Base-by-base conservation (phyloP, 129 eudicot species). In the Erigeron canadensis region DNA sequence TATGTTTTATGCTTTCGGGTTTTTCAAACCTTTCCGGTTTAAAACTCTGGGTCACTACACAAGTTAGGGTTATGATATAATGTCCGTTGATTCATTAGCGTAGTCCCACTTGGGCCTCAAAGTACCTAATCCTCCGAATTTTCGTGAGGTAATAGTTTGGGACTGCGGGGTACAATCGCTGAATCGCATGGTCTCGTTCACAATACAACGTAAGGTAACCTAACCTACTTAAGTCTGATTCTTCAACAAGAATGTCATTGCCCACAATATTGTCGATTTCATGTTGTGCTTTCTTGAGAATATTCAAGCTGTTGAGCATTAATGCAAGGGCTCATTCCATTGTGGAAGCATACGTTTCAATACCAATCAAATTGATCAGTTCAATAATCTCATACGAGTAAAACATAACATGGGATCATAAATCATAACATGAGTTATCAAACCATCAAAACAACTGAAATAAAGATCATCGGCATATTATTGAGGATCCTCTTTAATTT, bases 91-190 rank as follows among this genome's bases (percentile, higher is more conserved):
- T 85, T 82, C 39, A 82, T 7, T 19, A 85, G 76, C 84, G 75
- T 85, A 22, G 90, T 85, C 38, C 82, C 84, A n/a, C 83, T 82
- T 7, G 87, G 87, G 65, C 95, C 95, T 67, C 76, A 84, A 5
- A 87, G 76, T 10, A 40, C 41, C 54, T 80, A 77, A 18, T 82
- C 86, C 12, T 56, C 73, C 0, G 80, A 78, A 17, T 83, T 73
- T 65, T 82, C 86, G 16, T 78, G 86, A 44, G 86, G 80, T 10
- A 78, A 67, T 3, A 69, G 73, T 19, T 11, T 0, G 83, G 86
- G 40, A 41, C 83, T 22, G 75, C 28, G 8, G 83, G 86, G 81
- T 73, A 74, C 77, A n/a, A n/a, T n/a, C n/a, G n/a, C n/a, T n/a
- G n/a, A 82, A 53, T 37, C 83, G 66, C 64, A 78, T 10, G 10